Base-by-base conservation (phyloP, 495 filamentous ascomycete species). In the Apodospora peruviana region DNA sequence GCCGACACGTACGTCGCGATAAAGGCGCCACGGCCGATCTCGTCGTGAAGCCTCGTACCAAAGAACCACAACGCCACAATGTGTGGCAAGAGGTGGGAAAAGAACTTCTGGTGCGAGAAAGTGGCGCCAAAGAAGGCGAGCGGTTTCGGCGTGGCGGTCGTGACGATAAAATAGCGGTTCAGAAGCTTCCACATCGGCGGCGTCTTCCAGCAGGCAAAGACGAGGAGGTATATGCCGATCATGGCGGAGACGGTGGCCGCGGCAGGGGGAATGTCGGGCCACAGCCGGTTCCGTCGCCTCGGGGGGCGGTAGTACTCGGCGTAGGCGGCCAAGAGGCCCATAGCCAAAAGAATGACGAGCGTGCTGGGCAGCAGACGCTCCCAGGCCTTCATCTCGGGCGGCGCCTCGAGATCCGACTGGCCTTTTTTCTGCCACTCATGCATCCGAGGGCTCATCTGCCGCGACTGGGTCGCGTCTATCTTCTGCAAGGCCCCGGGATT, bases 11-110 rank as follows among this genome's bases (percentile, higher is more conserved):
- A 94, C 5, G 95, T 70, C 7, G 84, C 82, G 3, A 98, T 71
- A 67, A 96, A 95, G 50, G 83, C 79, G 34, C 85, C 90, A 17
- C 91, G 79, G 35, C 90, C 91, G 45, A 96, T 77, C 45, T 95
- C 84, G 56, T 96, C 90, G 70, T 95, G 88, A 12, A 93, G 55
- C 0, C 66, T 65, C 10, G 66, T 68, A 29, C 75, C 77, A 20
- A 77, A 50, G 52, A 81, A 63, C 68, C 69, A 77, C 1, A 79
- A 58, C 21, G 76, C 59, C 17, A 73, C 50, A 81, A 91, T 87
- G 58, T 96, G 97, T n/a, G 70, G 51, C 3, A 63, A 55, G 2
- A 93, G 61, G 68, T 98, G 93, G 19, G 49, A 48, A 8, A 58
- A 42, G 8, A 52, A 32, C 0, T 93, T 85, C 48, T 93, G 86